Evolutionary conservation across 805 yeast genomes (phyloP), one percentile per base, ranked within the genome.

Genomic region (Ogataea nonfermentans): DNA sequence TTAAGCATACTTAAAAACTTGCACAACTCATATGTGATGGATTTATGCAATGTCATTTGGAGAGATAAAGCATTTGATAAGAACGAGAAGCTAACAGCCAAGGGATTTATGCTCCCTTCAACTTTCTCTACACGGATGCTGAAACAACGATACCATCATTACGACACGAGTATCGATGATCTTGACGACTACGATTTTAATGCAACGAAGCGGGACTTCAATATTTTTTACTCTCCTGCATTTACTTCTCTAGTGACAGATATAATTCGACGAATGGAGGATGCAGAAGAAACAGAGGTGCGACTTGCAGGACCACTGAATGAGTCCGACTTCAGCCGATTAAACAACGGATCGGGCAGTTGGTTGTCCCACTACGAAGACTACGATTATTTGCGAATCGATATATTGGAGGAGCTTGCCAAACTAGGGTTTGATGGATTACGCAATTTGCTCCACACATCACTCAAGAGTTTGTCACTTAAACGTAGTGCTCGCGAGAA

Each of bases 281-380:
- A 76, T 35, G 48, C 51, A 9, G 52, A 51, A 0, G 53, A 43
- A 0, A 61, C 68, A 10, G 56, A 59, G 10, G 51, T 53, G 4
- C 55, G 80, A 14, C 73, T 73, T 38, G 73, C 70, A 9, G 83
- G 83, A 0, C 83, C 83, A 1, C 51, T 77, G 9, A 67, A 73
- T n/a, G 68, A 64, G 34, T 58, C 54, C 2, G 64, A 73, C 6
- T 71, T 74, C n/a, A 39, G 47, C 6, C 53, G 47, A 4, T 40
- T 77, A 5, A 31, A 32, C 13, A 37, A 27, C 14, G 35, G 39
- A 6, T 23, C 40, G 4, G 34, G 34, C 9, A 32, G 46, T 50
- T 27, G 63, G 66, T 25, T 62, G 56, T 31, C 57, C 43, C 12
- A 29, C 33, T 41, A 48, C 22, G 20, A 56, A 3, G 56, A 54